Evolutionary conservation across 495 filamentous ascomycete species (phyloP).

Genomic region (Penicillium angulare): DNA sequence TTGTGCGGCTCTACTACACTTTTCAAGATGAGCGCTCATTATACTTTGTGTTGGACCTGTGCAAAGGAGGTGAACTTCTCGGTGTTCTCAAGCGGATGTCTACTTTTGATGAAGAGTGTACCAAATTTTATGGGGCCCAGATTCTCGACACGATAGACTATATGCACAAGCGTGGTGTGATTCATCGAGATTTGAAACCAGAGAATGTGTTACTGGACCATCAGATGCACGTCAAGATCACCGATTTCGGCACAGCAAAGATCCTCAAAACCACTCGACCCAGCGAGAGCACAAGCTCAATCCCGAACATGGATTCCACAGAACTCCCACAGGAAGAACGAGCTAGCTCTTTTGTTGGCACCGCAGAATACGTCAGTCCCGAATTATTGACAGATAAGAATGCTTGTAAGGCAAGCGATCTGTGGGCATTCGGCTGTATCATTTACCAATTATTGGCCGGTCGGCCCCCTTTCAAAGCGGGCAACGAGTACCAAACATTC

Average conservation of each 20-base stretch:
- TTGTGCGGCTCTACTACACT: constrained; percentile 97
- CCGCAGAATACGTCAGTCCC: constrained; percentile 97
- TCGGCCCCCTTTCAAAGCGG: constrained; percentile 93
- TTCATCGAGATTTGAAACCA: constrained; percentile 95
- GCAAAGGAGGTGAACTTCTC: constrained; percentile 87
- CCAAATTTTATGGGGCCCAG: constrained; percentile 91
- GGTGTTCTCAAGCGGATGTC: constrained; percentile 90
- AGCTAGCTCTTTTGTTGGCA: constrained; percentile 95
- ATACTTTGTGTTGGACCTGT: constrained; percentile 95
- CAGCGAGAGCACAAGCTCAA: constrained; percentile 38
- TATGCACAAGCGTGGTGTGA: constrained; percentile 95
- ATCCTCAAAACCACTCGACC: constrained; percentile 69
- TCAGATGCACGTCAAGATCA: constrained; percentile 97
- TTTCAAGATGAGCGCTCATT: constrained; percentile 96
- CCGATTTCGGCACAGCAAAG: constrained; percentile 97
- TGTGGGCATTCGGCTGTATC: constrained; percentile 99
- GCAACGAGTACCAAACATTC: constrained; percentile 96
- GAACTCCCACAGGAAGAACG: constrained; percentile 66
- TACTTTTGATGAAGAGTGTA: constrained; percentile 95
- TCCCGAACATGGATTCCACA: constrained; percentile 48
- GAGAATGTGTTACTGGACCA: constrained; percentile 96
- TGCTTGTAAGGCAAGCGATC: constrained; percentile 94
- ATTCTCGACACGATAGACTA: constrained; percentile 96
- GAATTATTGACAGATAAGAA: constrained; percentile 94
- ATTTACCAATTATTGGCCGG: constrained; percentile 94